Conservation (phyloP, 805 yeast species). For the Saccharomycopsis babjevae region DNA sequence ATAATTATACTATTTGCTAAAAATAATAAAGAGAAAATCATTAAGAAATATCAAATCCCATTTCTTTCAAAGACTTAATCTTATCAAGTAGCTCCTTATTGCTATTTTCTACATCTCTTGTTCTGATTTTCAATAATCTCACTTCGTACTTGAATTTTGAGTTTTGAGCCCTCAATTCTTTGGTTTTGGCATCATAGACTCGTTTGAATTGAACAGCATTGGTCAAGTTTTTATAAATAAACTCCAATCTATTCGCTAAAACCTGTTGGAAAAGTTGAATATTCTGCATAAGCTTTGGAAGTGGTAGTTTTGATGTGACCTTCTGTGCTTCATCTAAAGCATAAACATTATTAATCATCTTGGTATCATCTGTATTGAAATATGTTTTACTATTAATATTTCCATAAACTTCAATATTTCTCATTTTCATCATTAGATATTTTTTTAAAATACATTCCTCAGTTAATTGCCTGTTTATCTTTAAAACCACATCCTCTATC, state of each 20-base stretch:
- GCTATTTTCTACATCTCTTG: slow-evolving; percentile 59
- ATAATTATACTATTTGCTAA: too few species aligned
- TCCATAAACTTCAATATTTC: not conserved
- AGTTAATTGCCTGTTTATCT: slow-evolving; percentile 4
- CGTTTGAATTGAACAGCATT: slow-evolving; percentile 5
- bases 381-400: not conserved
- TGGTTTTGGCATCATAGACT: slow-evolving; percentile 29
- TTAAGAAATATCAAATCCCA: not conserved
- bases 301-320: not conserved
- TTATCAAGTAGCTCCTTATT: slow-evolving; percentile 12
- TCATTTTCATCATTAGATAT: not conserved
- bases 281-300: slow-evolving; percentile 2
- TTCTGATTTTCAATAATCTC: slow-evolving; percentile 45
- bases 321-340: not conserved
- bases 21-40: not conserved
- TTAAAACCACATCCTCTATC: slow-evolving; percentile 22
- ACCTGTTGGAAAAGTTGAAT: slow-evolving; percentile 2
- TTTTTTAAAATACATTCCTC: not conserved
- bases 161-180: slow-evolving; percentile 44
- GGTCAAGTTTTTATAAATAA: slow-evolving; percentile 2
- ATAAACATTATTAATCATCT: not conserved
- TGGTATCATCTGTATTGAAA: not conserved
- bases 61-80: slow-evolving; percentile 7
- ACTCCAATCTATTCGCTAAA: slow-evolving; percentile 4
- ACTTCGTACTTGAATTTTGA: slow-evolving; percentile 60